Base-by-base conservation (phyloP, 169 alveolate genomes). In the Amoebophrya sp. region DNA sequence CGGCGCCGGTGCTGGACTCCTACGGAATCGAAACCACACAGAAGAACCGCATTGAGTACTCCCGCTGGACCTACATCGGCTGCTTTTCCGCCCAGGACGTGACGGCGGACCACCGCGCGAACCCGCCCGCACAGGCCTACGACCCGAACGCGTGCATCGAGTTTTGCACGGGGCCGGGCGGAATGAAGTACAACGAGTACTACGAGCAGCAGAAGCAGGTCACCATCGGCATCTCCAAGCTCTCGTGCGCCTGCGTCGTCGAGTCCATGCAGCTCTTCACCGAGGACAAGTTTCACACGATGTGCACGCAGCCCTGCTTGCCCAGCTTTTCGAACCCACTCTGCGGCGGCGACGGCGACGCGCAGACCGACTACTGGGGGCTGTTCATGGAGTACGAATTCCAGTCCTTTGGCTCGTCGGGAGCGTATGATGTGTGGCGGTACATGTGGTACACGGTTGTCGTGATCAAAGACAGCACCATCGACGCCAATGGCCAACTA, bases 371-470 rank as follows among this genome's bases (percentile, higher is more conserved):
- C 83, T 1, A 25, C 38, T 66, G 83, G 83, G 83, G 83, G 29
- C 83, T 66, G 32, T 66, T 66, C 83, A 66, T 66, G 83, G 83
- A 66, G 35, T 66, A 66, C 83, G 83, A 66, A n/a, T 66, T 7
- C 83, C 83, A 66, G 32, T 12, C 35, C 83, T 66, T 7, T 25
- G 83, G 83, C 32, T 7, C 32, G 32, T 66, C 83, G 83, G 83
- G 83, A 25, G 83, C 83, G 83, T 66, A 66, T 25, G 83, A 66
- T 25, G 83, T 66, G 83, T 66, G 83, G 83, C 83, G 83, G 83
- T 66, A 66, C 83, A 66, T 66, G 83, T 66, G 83, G 83, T 66
- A 66, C 83, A 66, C 83, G 18, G 83, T 66, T 2, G 83, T 66
- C 32, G 83, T 66, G 83, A 66, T 66, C 83, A 66, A 66, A n/a